Conservation (phyloP, 2,329 filamentous ascomycete species). For the Cytospora schulzeri region DNA sequence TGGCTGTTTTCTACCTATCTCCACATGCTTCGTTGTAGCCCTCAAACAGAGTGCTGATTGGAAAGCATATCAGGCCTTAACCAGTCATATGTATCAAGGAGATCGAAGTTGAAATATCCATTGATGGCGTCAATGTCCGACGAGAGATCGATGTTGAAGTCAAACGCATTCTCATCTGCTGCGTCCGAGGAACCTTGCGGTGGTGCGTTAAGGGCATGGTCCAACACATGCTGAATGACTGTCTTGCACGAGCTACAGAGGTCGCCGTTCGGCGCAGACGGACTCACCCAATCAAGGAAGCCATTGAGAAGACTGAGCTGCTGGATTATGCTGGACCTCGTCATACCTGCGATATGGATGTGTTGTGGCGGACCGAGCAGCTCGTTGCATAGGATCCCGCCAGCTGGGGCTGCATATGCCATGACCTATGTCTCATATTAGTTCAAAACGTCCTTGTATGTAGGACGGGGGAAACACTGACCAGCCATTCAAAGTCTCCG, state of each 20-base stretch:
- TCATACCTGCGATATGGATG: constrained; percentile 40
- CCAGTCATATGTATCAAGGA: constrained; percentile 52
- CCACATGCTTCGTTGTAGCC: too few species aligned
- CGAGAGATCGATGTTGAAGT: constrained; percentile 34
- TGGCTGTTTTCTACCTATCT: neutral
- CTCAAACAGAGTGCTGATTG: neutral
- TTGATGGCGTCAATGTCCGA: constrained; percentile 20
- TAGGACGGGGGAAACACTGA: constrained; percentile 31
- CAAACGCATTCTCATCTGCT: constrained; percentile 33
- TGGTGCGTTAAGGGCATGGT: constrained; percentile 49
- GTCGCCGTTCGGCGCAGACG: constrained; percentile 50
- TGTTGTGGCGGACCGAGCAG: constrained; percentile 46
- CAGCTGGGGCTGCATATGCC: constrained; percentile 51
- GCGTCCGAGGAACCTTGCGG: constrained; percentile 30
- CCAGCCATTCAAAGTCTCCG: constrained; percentile 53
- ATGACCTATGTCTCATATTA: constrained; percentile 43
- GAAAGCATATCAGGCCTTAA: neutral
- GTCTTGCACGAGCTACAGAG: constrained; percentile 49
- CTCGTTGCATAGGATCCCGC: constrained; percentile 54
- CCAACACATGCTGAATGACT: constrained; percentile 53
- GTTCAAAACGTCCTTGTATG: neutral
- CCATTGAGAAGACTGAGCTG: constrained; percentile 54
- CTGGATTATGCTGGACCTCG: constrained; percentile 52
- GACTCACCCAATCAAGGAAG: constrained; percentile 54
- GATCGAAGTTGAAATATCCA: constrained; percentile 48